These are phyloP conservation scores for Sicyos edulis DNA, from an alignment of 306 rosid species.

Conservation along the genomic window DNA sequence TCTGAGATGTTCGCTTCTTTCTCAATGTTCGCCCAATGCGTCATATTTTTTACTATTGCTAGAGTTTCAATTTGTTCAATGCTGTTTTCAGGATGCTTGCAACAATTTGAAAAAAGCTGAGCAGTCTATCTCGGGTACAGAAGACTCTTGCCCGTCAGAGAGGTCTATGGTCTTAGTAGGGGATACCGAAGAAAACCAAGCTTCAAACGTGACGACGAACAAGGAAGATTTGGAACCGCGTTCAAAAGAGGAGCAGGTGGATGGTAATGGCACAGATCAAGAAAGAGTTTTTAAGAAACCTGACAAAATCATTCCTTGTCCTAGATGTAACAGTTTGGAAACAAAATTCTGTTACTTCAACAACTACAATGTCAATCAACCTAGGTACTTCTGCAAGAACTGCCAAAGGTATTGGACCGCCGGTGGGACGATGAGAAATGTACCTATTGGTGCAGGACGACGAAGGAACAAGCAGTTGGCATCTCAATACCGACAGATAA, in stretches of 20 bases:
- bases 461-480: conserved; percentile 62
- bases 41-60: background rate
- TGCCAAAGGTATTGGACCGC: conserved; percentile 57
- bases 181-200: conserved; percentile 26
- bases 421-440: conserved; percentile 38
- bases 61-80: conserved; percentile 19
- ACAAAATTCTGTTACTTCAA: conserved; percentile 77
- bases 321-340: conserved; percentile 60
- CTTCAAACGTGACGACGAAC: conserved; percentile 14
- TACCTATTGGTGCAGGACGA: conserved; percentile 68
- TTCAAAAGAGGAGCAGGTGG: conserved; percentile 23
- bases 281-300: conserved; percentile 55
- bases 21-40: background rate
- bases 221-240: conserved; percentile 20
- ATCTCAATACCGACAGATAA: conserved; percentile 47
- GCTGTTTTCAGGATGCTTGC: conserved; percentile 39
- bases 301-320: conserved; percentile 65
- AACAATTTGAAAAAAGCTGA: conserved; percentile 29
- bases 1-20: background rate
- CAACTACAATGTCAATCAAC: conserved; percentile 73
- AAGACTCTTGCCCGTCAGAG: conserved; percentile 27
- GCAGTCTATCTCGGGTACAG: conserved; percentile 26
- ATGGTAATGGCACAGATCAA: conserved; percentile 30
- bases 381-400: conserved; percentile 72
- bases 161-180: conserved; percentile 25